phyloP scores from a whole-genome alignment of 78 protist genomes.

The Dictyostelium purpureum region DNA sequence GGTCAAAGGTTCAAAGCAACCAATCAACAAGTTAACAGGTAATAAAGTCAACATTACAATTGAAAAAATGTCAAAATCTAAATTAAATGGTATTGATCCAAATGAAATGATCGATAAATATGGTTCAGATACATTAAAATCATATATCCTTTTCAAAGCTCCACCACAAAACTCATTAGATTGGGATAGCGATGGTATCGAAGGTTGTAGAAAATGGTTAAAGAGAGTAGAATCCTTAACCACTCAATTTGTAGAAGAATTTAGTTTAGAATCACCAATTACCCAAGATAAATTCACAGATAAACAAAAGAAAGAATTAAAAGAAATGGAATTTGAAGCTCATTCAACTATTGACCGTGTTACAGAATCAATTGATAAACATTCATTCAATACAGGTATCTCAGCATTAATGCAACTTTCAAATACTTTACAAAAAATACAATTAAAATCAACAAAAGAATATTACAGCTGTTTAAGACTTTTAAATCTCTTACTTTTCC shows the following conservation, averaged over 20 bases:
- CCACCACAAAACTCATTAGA: conserved; percentile 85
- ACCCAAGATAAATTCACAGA: neutral
- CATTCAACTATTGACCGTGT: conserved; percentile 12
- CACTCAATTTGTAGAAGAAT: neutral
- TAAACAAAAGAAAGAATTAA: neutral
- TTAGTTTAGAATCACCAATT: neutral
- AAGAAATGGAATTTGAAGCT: neutral
- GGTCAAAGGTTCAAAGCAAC: neutral
- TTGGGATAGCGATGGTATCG: conserved; percentile 88
- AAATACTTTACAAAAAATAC: conserved; percentile 17
- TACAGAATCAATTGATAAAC: conserved; percentile 19
- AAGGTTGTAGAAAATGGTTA: conserved; percentile 83
- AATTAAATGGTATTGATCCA: conserved; percentile 94
- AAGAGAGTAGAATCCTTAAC: conserved; percentile 44
- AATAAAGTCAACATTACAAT: neutral
- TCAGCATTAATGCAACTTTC: conserved; percentile 76
- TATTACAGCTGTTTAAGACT: neutral
- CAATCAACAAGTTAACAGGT: conserved; percentile 20
- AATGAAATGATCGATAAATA: conserved; percentile 62
- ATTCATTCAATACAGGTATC: conserved; percentile 82
- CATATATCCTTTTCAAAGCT: conserved; percentile 89
- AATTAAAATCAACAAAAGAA: neutral
- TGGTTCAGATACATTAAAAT: conserved; percentile 73
- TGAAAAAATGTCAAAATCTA: conserved; percentile 93
- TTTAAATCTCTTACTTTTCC: conserved; percentile 46